Evolutionary conservation across 2,329 filamentous ascomycete genomes (phyloP), one percentile per base, ranked within the genome.

Genomic region (Fonsecaea pedrosoi): DNA sequence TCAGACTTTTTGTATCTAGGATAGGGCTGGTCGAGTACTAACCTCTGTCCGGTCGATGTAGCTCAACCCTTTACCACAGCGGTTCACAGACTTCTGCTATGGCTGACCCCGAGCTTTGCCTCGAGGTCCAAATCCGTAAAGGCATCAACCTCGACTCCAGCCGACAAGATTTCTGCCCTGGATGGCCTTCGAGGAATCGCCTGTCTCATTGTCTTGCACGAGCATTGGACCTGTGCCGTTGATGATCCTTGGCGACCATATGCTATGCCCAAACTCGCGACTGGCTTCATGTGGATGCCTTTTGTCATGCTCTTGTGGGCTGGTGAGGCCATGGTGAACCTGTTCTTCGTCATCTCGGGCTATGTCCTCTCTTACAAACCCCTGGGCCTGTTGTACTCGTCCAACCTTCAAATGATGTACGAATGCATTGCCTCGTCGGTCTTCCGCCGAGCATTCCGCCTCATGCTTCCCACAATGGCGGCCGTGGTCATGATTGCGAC

Each of bases 341-440:
- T 82, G 32, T 82, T 83, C 73, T 83, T 83, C 70, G 77, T 83
- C 40, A 78, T 83, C 18, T 82, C 80, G 8, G 81, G 80, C 58
- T 83, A 83, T 65, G 80, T 82, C 21, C 74, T 82, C 45, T 81
- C 79, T 10, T 77, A 78, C 60, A 78, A 78, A 64, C 77, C 78
- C 2, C 68, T 80, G 60, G 80, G 77, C 4, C 9, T 60, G 57
- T 12, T 60, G 42, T 60, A 60, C 40, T 45, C 57, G 5, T 60
- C 57, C 13, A n/a, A 30, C 9, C 34, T 15, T 50, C 57, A 45
- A 18, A 50, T n/a, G 37, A 60, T 60, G 57, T 50, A 60, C 32
- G 57, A 60, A 21, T 72, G 73, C 6, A 71, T 82, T 15, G 75
- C 78, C n/a, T 81, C 80, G 1, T 77, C 78, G 1, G 78, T 79